Conservation (phyloP, 2,329 filamentous ascomycete genomes). For the Trichophyton simii region DNA sequence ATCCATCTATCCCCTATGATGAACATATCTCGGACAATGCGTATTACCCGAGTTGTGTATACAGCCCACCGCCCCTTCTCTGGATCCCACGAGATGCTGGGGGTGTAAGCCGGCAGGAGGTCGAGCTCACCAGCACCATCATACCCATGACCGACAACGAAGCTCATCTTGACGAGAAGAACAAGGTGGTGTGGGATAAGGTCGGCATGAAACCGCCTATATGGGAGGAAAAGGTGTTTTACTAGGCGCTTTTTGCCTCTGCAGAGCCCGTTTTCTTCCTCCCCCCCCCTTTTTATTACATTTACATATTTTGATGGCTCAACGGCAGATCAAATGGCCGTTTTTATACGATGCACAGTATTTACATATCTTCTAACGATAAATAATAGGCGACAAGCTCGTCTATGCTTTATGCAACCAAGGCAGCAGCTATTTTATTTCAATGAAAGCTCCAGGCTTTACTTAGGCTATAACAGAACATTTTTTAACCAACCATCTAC, state of each 20-base stretch:
- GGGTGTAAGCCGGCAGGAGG: conserved; percentile 63
- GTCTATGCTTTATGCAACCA: not conserved
- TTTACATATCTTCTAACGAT: not conserved
- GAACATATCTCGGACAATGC: conserved; percentile 51
- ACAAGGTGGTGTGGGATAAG: conserved; percentile 50
- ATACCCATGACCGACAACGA: conserved; percentile 70
- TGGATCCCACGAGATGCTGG: conserved; percentile 71
- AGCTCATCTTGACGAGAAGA: conserved; percentile 57
- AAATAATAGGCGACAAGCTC: not conserved
- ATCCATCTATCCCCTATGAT: conserved; percentile 47
- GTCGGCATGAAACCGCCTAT: conserved; percentile 45
- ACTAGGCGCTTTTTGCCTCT: conserved; percentile 20
- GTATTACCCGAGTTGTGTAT: conserved; percentile 61
- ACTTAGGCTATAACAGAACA: not conserved
- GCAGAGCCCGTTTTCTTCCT: not conserved
- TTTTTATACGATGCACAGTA: not conserved
- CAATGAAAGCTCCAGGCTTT: not conserved
- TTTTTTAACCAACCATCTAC: no score
- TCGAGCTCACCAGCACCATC: conserved; percentile 56
- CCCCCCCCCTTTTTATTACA: not conserved
- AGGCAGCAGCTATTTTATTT: not conserved
- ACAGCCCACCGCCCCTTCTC: conserved; percentile 48
- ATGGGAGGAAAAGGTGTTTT: conserved; percentile 42
- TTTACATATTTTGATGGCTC: not conserved
- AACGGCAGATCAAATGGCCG: not conserved